Evolutionary conservation across 1,284 basidiomycete species (phyloP).

Genomic region (Heterobasidion annosum): DNA sequence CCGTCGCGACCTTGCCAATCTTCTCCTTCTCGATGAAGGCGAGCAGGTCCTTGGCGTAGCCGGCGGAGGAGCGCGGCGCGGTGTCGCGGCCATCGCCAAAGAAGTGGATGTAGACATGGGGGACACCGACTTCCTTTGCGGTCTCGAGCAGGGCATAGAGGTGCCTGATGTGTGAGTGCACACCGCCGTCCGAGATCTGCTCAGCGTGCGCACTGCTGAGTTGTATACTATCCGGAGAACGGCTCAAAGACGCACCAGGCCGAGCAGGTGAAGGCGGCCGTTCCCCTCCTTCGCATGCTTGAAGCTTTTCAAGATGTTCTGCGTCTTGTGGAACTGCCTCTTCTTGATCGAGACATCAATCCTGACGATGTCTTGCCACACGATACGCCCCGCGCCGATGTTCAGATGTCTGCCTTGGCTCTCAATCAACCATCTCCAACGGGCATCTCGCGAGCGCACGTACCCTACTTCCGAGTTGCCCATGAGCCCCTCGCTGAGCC

Average conservation of each 20-base stretch:
- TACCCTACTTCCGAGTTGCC: conserved; percentile 94
- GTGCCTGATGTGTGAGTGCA: conserved; percentile 89
- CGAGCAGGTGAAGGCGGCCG: conserved; percentile 77
- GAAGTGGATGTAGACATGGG: conserved; percentile 84
- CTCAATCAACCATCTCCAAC: conserved; percentile 1
- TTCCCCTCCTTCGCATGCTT: conserved; percentile 73
- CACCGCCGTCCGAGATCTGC: conserved; percentile 84
- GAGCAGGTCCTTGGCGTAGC: conserved; percentile 68
- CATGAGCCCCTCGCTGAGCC: conserved; percentile 87
- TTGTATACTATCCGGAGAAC: neutral
- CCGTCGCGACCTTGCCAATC: conserved; percentile 69
- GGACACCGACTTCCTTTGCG: conserved; percentile 77
- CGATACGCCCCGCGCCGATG: conserved; percentile 85
- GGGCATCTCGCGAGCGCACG: conserved; percentile 17
- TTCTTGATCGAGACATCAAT: conserved; percentile 90
- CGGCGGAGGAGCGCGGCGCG: conserved; percentile 69
- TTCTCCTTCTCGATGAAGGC: conserved; percentile 73
- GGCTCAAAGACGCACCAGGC: conserved; percentile 48
- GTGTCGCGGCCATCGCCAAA: conserved; percentile 89
- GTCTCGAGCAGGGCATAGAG: conserved; percentile 82
- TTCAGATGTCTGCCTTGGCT: conserved; percentile 65
- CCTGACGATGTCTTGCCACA: conserved; percentile 92
- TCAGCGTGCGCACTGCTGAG: neutral
- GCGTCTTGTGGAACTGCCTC: conserved; percentile 74
- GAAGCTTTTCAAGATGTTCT: conserved; percentile 61